Conservation (phyloP, 768 basidiomycete genomes). For the Russula compacta region DNA sequence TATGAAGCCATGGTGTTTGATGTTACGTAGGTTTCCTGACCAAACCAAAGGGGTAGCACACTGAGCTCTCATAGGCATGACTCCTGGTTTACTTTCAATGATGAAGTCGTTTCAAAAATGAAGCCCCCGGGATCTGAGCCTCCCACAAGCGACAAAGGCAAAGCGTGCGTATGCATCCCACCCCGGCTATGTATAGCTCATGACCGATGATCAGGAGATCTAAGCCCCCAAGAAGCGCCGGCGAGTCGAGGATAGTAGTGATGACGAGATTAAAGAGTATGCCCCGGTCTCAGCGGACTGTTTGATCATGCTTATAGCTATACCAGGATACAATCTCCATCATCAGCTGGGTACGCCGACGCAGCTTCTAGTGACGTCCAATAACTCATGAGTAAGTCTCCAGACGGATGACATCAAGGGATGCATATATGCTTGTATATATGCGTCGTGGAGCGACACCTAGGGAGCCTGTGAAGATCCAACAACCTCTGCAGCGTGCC, state of each 20-base stretch:
- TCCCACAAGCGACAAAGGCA: constrained; percentile 25
- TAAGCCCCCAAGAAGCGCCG: constrained; percentile 37
- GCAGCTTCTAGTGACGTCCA: not conserved
- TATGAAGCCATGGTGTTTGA: constrained; percentile 84
- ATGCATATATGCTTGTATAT: constrained; percentile 96
- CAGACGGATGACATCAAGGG: constrained; percentile 56
- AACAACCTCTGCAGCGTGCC: constrained; percentile 48
- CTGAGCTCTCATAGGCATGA: constrained; percentile 35
- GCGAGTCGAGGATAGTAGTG: constrained; percentile 46
- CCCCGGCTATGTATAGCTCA: not conserved
- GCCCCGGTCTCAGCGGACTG: not conserved
- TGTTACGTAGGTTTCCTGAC: constrained; percentile 38
- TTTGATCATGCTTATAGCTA: not conserved
- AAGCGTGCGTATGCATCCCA: constrained; percentile 11
- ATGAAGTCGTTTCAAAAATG: constrained; percentile 70
- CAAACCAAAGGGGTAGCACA: not conserved
- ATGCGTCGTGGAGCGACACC: constrained; percentile 29
- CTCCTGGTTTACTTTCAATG: constrained; percentile 90
- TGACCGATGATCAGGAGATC: constrained; percentile 4
- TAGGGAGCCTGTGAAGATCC: constrained; percentile 17
- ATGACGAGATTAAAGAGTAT: constrained; percentile 30
- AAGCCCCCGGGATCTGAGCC: constrained; percentile 39
- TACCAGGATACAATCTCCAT: constrained; percentile 11
- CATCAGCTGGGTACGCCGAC: constrained; percentile 2
- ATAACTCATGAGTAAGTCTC: not conserved